Conservation (phyloP, 1,284 basidiomycete genomes). For the Austroboletus novae-zelandiae region DNA sequence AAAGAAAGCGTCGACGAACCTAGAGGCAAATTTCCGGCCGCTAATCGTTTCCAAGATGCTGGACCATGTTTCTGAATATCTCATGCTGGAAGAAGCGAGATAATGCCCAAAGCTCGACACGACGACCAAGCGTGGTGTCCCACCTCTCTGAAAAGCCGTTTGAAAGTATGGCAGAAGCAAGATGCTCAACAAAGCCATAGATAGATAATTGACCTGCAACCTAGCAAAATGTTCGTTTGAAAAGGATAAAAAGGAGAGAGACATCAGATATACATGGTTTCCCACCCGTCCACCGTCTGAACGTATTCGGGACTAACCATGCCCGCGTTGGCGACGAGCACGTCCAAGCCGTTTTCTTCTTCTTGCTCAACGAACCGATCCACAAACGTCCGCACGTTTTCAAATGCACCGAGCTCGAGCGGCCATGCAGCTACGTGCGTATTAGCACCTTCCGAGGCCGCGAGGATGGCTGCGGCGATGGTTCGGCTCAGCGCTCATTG, state of each 20-base stretch:
- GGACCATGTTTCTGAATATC: slow-evolving; percentile 6
- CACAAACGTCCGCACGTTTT: slow-evolving; percentile 15
- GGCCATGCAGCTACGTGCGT: slow-evolving; percentile 11
- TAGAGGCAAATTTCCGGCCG: slow-evolving; percentile 2
- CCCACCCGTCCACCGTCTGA: slow-evolving; percentile 21
- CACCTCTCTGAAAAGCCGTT: slow-evolving; percentile 8
- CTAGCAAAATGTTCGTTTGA: slow-evolving; percentile 5
- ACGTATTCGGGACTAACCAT: slow-evolving; percentile 5
- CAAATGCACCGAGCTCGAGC: slow-evolving; percentile 17
- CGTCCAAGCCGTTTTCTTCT: slow-evolving; percentile 9
- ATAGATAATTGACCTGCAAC: slow-evolving; percentile 28
- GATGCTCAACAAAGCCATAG: slow-evolving; percentile 22
- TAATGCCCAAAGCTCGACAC: slow-evolving; percentile 21
- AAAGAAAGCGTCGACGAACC: slow-evolving; percentile 3
- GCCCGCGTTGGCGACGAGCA: slow-evolving; percentile 23
- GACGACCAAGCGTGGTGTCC: slow-evolving; percentile 18
- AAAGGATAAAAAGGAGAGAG: neutral
- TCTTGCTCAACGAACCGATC: slow-evolving; percentile 14
- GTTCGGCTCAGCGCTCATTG: too few species aligned
- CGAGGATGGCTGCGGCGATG: slow-evolving; percentile 5
- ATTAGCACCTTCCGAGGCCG: neutral
- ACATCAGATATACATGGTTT: slow-evolving; percentile 14
- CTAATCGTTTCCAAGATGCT: slow-evolving; percentile 14
- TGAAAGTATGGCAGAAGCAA: slow-evolving; percentile 20
- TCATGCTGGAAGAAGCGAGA: slow-evolving; percentile 1